These are phyloP conservation scores for Saccharomycopsis oosterbeekiorum DNA, from an alignment of 805 yeast genomes.

Conservation along the genomic window DNA sequence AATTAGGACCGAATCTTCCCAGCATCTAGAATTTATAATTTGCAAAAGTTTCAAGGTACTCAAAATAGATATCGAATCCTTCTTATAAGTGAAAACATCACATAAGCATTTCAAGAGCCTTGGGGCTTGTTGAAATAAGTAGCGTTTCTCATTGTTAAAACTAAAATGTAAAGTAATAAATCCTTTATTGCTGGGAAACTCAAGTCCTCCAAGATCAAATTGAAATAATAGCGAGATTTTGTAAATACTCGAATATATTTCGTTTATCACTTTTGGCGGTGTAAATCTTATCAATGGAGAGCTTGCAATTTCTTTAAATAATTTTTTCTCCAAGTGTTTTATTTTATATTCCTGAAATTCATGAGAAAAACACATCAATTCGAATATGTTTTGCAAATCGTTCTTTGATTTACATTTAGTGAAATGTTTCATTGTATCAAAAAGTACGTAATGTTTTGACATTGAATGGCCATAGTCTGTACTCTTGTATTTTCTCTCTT, in stretches of 20 bases:
- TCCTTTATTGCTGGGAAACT: conserved; percentile 35
- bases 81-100: conserved; percentile 33
- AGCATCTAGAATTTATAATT: conserved; percentile 34
- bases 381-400: conserved; percentile 21
- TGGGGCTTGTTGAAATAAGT: conserved; percentile 33
- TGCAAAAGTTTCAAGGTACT: conserved; percentile 31
- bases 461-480: conserved; percentile 38
- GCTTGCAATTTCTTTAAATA: conserved; percentile 35
- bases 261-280: conserved; percentile 23
- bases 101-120: conserved; percentile 36
- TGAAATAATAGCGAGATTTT: conserved; percentile 37
- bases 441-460: conserved; percentile 38
- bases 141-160: conserved; percentile 35
- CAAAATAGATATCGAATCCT: conserved; percentile 34
- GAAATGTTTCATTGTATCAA: conserved; percentile 33
- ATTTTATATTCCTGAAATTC: conserved; percentile 35
- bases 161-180: conserved; percentile 30
- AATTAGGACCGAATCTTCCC: conserved; percentile 40
- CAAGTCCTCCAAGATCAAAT: conserved; percentile 41
- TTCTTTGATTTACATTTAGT: conserved; percentile 20
- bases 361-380: conserved; percentile 26
- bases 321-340: conserved; percentile 35
- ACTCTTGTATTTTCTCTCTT: conserved; percentile 20
- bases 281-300: conserved; percentile 33
- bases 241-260: conserved; percentile 24